Evolutionary conservation across 116 monocot species (phyloP).

Genomic region (Iris pallida): DNA sequence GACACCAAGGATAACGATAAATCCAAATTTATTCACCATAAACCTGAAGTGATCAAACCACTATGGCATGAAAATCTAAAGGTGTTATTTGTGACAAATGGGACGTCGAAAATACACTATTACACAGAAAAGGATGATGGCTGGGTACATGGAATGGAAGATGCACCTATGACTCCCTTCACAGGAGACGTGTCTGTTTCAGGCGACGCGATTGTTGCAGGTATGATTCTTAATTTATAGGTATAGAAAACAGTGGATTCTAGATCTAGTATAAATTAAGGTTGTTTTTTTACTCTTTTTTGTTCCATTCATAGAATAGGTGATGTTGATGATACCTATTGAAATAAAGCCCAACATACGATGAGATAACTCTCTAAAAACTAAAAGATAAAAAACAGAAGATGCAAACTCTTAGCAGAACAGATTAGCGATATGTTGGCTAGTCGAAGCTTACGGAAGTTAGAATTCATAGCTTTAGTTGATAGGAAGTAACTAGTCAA

Average conservation of each 20-base stretch:
- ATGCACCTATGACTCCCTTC: constrained; percentile 76
- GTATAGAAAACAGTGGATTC: not conserved
- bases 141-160: constrained; percentile 77
- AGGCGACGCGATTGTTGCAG: constrained; percentile 86
- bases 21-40: constrained; percentile 66
- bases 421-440: no score
- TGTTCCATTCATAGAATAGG: no score
- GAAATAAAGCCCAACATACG: no score
- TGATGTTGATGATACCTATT: no score
- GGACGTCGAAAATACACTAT: constrained; percentile 85
- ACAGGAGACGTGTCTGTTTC: constrained; percentile 79
- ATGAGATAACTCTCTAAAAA: no score
- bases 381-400: no score
- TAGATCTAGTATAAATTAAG: not conserved
- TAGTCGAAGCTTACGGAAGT: no score
- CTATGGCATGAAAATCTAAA: constrained; percentile 80
- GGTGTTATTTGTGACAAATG: constrained; percentile 79
- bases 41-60: constrained; percentile 40
- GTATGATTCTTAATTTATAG: constrained; percentile 22
- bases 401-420: no score
- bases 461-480: no score
- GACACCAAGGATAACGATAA: constrained; percentile 69
- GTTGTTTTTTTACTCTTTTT: no score
- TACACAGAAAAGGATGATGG: constrained; percentile 64
- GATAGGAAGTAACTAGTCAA: no score